These are phyloP conservation scores for Leccinum imitatum DNA, from an alignment of 768 basidiomycete genomes.

Conservation along the genomic window DNA sequence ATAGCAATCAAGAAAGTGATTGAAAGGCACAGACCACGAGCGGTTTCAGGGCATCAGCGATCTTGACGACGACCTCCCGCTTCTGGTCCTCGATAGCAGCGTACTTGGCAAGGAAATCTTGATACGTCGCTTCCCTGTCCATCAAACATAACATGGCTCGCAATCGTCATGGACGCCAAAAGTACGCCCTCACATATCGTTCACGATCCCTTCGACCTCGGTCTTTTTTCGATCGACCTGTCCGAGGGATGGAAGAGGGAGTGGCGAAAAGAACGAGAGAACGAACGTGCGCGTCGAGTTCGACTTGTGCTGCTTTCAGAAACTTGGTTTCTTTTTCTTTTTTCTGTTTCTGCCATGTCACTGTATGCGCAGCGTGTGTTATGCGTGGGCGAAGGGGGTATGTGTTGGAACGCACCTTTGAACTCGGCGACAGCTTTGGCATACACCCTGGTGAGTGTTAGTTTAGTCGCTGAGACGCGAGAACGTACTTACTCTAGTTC, in stretches of 20 bases:
- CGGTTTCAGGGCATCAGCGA: conserved; percentile 21
- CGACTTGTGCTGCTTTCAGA: conserved; percentile 20
- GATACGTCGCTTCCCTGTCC: conserved; percentile 25
- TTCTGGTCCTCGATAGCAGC: conserved; percentile 27
- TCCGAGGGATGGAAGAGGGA: not conserved
- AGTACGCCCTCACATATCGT: conserved; percentile 26
- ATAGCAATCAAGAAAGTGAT: not conserved
- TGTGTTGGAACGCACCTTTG: conserved; percentile 22
- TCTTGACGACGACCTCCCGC: conserved; percentile 28
- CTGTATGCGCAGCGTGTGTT: conserved; percentile 10
- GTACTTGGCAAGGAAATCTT: conserved; percentile 27
- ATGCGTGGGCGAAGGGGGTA: not conserved
- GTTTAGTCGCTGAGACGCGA: not conserved
- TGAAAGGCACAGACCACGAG: conserved; percentile 24
- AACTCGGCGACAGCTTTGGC: conserved; percentile 33
- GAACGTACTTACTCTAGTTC: conserved; percentile 24
- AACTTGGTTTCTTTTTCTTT: conserved; percentile 25
- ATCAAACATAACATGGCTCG: not conserved
- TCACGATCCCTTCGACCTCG: conserved; percentile 20
- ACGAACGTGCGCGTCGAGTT: conserved; percentile 30
- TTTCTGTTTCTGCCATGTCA: conserved; percentile 35
- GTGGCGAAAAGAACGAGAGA: not conserved
- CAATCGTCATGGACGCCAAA: conserved; percentile 3
- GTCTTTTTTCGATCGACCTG: conserved; percentile 25
- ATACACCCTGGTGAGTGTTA: conserved; percentile 21